Percentiles rank a stretch among this genome's conserved stretches.
Evolutionary conservation across 2,329 filamentous ascomycete genomes (phyloP).

Genomic region (Blastomyces parvus): DNA sequence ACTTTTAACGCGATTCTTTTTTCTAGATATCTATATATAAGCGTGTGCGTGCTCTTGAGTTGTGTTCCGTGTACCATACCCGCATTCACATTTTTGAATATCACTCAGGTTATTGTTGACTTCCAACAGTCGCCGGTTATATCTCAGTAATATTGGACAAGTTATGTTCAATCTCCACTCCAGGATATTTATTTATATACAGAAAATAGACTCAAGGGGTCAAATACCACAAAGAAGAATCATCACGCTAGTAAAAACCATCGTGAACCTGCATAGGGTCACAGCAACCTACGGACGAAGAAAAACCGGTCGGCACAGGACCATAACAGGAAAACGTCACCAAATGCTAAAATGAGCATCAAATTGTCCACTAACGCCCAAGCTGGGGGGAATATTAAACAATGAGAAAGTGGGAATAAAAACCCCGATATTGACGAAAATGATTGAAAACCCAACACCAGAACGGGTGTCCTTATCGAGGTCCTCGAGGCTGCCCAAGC

Average conservation of each 20-base stretch:
- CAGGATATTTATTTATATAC: background rate
- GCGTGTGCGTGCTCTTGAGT: background rate
- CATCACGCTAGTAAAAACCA: background rate
- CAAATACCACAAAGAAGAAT: background rate
- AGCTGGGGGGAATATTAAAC: background rate
- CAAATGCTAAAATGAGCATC: background rate
- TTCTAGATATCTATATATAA: background rate
- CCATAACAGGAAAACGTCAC: background rate
- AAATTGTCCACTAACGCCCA: background rate
- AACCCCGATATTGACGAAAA: background rate
- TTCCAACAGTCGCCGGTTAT: background rate
- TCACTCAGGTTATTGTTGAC: background rate
- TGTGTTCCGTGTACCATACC: background rate
- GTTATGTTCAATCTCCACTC: background rate
- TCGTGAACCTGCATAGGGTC: background rate
- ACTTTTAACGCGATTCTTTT: background rate
- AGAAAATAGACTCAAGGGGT: background rate
- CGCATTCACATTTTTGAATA: background rate
- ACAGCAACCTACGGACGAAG: background rate
- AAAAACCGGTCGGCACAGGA: background rate
- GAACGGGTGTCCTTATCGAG: background rate
- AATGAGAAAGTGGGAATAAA: background rate
- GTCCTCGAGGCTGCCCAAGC: background rate
- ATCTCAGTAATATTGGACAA: background rate
- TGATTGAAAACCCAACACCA: background rate